Evolutionary conservation across 2,329 filamentous ascomycete genomes (phyloP).

Genomic region (Rutstroemia sp.): DNA sequence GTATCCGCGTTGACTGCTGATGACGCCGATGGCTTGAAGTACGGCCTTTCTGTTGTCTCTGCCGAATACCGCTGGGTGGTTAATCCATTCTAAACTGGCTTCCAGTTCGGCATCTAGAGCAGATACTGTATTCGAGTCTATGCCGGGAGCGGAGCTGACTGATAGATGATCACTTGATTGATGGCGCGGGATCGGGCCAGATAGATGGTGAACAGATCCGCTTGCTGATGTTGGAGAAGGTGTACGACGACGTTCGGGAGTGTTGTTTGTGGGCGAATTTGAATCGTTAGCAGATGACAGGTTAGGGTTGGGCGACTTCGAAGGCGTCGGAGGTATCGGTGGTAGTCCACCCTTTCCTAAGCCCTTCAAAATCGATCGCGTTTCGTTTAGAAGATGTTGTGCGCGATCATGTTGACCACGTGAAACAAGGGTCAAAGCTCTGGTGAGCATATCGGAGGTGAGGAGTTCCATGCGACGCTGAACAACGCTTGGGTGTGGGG

Average conservation of each 20-base stretch:
- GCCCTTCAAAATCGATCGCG: constrained; percentile 88
- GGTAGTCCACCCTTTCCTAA: constrained; percentile 91
- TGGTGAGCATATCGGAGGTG: constrained; percentile 94
- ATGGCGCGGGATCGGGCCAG: constrained; percentile 39
- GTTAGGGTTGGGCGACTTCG: constrained; percentile 16
- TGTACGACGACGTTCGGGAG: constrained; percentile 31
- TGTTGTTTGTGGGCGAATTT: constrained; percentile 23
- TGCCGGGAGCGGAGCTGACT: constrained; percentile 59
- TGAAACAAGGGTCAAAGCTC: constrained; percentile 83
- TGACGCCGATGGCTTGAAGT: constrained; percentile 91
- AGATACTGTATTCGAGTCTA: constrained; percentile 73
- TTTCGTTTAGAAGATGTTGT: constrained; percentile 86
- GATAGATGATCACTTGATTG: constrained; percentile 41
- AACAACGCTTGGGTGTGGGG: constrained; percentile 89
- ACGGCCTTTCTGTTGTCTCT: constrained; percentile 93
- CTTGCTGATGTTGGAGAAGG: constrained; percentile 33
- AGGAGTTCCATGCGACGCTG: constrained; percentile 96
- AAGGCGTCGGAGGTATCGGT: constrained; percentile 64
- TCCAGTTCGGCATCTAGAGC: constrained; percentile 90
- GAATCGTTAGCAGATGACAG: constrained; percentile 9
- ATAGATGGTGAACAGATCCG: constrained; percentile 22
- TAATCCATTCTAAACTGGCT: constrained; percentile 91
- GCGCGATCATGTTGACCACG: constrained; percentile 90
- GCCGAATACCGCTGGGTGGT: constrained; percentile 89
- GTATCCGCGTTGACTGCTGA: constrained; percentile 87